phyloP scores from a whole-genome alignment of 208 protist genomes.

The Trypanosoma vivax region DNA sequence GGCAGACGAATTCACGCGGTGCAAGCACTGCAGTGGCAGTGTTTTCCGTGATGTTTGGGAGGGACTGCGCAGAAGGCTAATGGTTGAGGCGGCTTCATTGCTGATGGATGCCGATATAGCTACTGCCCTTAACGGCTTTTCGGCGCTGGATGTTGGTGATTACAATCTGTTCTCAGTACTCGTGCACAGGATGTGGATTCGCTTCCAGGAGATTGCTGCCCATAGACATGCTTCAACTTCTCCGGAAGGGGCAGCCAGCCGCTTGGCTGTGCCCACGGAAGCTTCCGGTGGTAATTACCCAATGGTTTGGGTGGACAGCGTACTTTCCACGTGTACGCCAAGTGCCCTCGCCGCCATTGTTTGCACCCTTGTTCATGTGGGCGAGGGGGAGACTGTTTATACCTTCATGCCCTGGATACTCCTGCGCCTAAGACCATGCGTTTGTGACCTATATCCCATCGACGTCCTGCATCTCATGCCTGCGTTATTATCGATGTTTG shows the following conservation, averaged over 20 bases:
- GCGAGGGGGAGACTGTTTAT: conserved; percentile 5
- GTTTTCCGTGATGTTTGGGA: conserved; percentile 81
- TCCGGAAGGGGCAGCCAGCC: background rate
- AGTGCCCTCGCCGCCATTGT: conserved; percentile 55
- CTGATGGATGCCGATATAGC: conserved; percentile 30
- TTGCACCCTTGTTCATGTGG: conserved; percentile 25
- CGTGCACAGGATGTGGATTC: conserved; percentile 38
- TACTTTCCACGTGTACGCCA: conserved; percentile 36
- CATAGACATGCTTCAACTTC: background rate
- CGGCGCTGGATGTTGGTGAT: conserved; percentile 62
- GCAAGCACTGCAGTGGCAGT: conserved; percentile 31
- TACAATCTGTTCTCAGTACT: conserved; percentile 52
- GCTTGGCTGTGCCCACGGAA: conserved; percentile 1
- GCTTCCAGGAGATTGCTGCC: conserved; percentile 12
- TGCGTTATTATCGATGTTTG: conserved; percentile 28
- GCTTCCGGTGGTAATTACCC: conserved; percentile 1
- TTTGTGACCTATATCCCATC: conserved; percentile 58
- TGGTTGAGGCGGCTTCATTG: conserved; percentile 22
- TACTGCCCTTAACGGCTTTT: conserved; percentile 58
- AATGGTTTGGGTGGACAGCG: conserved; percentile 15
- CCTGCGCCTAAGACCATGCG: conserved; percentile 21
- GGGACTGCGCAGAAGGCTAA: conserved; percentile 49
- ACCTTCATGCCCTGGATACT: conserved; percentile 56
- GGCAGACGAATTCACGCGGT: conserved; percentile 65
- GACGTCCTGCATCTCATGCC: conserved; percentile 61